Evolutionary conservation across 1,139 yeast genomes (phyloP), one percentile per base, ranked within the genome.

Genomic region (Protomyces inouyei): DNA sequence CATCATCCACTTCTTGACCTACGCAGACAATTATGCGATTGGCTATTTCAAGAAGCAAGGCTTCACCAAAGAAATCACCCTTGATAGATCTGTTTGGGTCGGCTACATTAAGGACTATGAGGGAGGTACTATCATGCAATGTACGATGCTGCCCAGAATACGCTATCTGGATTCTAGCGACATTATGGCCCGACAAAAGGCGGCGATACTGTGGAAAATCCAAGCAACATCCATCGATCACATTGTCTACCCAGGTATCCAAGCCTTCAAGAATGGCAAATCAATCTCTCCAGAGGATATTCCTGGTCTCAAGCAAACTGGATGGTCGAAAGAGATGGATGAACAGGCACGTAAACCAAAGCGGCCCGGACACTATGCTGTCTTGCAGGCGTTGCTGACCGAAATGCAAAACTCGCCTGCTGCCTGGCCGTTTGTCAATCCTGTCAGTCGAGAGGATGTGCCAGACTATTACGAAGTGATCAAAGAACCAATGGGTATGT

Each of bases 291-390:
- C 79, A 52, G 77, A 77, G 68, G 80, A 78, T 66, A 78, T 77
- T n/a, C 81, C 82, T 35, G 73, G 70, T 25, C 70, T 70, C 60
- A 80, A 83, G 68, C 98, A 92, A 73, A 89, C 96, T 1, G 98
- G 98, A 0, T 93, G 98, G 98, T 89, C 95, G 64, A 95, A 93
- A 52, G 98, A 92, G 74, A 92, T 93, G 97, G 99, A 93, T 75
- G 93, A 89, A 70, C 78, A 95, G 68, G 98, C 98, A 0, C 93
- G 95, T 71, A 84, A 90, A 72, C 98, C 98, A 1, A 91, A 91
- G 74, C 80, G 97, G 64, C 92, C 96, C 0, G 97, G 97, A 6
- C 98, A 93, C 77, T 89, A 89, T 77, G 93, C 95, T 57, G 88
- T 88, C 69, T 90, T 93, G 95, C 92, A 89, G 71, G 89, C 91